Conservation (phyloP, 257 asterid genomes). For the Osmanthus fragrans region DNA sequence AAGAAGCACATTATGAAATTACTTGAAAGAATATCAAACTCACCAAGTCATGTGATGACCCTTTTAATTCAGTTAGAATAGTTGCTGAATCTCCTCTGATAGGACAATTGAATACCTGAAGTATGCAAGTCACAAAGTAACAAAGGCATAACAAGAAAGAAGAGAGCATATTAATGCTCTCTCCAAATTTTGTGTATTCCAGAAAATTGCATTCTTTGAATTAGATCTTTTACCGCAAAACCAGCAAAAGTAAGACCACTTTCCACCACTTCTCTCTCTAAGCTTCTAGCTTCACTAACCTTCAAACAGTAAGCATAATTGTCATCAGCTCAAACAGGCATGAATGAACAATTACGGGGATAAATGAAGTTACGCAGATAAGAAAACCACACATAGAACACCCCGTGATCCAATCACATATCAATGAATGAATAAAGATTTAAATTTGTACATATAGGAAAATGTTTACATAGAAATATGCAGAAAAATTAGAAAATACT, state of each 20-base stretch:
- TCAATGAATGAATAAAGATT: not conserved
- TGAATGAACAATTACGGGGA: not conserved
- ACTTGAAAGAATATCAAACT: constrained; percentile 32
- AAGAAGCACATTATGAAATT: constrained; percentile 12
- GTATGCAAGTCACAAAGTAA: constrained; percentile 18
- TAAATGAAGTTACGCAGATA: not conserved
- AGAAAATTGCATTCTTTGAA: constrained; percentile 11
- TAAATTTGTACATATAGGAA: not conserved
- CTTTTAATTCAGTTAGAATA: constrained; percentile 75
- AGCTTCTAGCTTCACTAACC: constrained; percentile 96
- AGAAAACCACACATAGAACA: not conserved
- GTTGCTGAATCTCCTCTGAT: constrained; percentile 91
- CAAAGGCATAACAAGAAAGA: constrained; percentile 10
- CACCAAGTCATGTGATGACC: constrained; percentile 95
- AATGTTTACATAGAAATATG: not conserved
- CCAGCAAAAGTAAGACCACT: constrained; percentile 88
- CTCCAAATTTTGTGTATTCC: not conserved
- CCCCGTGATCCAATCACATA: not conserved
- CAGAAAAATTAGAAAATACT: not conserved
- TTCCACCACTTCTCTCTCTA: constrained; percentile 87
- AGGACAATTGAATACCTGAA: constrained; percentile 95
- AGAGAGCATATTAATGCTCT: not conserved
- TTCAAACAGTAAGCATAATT: constrained; percentile 34
- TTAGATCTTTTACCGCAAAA: constrained; percentile 70
- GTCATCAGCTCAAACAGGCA: constrained; percentile 24